A percentile compares a stretch with the other conserved stretches of the same genome.
These are phyloP conservation scores for Phytopythium helicoides DNA, from an alignment of 352 stramenopile species.

Conservation along the genomic window DNA sequence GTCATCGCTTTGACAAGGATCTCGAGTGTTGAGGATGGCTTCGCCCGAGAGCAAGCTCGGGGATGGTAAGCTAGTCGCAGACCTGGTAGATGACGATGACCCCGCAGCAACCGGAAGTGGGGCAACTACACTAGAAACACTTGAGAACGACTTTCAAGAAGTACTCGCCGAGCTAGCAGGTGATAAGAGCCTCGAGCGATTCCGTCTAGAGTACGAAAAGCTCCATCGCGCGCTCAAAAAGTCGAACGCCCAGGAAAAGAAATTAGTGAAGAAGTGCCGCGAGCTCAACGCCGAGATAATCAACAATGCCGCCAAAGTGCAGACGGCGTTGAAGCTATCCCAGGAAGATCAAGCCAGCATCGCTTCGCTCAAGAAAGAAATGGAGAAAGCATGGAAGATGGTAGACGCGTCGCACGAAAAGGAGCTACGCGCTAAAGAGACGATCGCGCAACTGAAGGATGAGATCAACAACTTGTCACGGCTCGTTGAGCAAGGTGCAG, in stretches of 20 bases:
- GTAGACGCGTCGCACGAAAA: conserved; percentile 95
- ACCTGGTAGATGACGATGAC: conserved; percentile 26
- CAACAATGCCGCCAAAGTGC: conserved; percentile 95
- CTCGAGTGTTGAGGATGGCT: conserved; percentile 5
- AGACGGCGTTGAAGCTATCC: conserved; percentile 93
- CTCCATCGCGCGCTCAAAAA: conserved; percentile 93
- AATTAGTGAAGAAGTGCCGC: conserved; percentile 94
- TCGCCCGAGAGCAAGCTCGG: conserved; percentile 38
- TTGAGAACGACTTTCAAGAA: conserved; percentile 94
- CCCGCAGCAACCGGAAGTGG: background rate
- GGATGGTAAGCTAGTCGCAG: conserved; percentile 32
- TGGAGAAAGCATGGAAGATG: conserved; percentile 95
- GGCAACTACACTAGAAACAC: conserved; percentile 69
- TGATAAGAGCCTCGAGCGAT: conserved; percentile 93
- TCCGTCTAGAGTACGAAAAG: conserved; percentile 96
- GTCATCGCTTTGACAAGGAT: too few species aligned
- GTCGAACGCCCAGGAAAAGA: conserved; percentile 94
- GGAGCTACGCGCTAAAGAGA: conserved; percentile 93
- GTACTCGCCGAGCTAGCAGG: conserved; percentile 90
- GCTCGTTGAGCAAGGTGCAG: conserved; percentile 94
- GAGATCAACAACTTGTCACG: conserved; percentile 94
- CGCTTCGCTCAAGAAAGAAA: conserved; percentile 93
- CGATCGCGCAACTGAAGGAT: conserved; percentile 94
- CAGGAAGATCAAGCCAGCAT: conserved; percentile 95
- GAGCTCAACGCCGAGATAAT: conserved; percentile 96